phyloP scores from a whole-genome alignment of 2,329 filamentous ascomycete species.

The Magnaporthales sp. region DNA sequence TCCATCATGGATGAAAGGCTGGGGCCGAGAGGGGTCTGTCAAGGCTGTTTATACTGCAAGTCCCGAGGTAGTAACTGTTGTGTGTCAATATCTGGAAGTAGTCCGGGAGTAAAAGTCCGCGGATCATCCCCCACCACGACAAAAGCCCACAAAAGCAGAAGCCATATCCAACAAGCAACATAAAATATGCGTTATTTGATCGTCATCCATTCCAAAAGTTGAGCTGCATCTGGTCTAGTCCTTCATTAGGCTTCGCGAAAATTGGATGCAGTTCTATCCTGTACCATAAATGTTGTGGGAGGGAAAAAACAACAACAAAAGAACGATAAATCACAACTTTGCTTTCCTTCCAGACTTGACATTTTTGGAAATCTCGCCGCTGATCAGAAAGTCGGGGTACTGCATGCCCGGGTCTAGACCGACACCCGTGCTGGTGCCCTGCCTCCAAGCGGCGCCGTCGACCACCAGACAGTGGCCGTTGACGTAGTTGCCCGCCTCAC shows the following conservation, averaged over 20 bases:
- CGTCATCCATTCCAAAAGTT: not conserved
- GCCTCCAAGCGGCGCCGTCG: slow-evolving; percentile 49
- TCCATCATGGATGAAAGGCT: too few species aligned
- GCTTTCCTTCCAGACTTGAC: slow-evolving; percentile 28
- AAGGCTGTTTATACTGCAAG: too few species aligned
- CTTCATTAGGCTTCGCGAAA: not conserved
- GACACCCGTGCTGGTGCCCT: slow-evolving; percentile 32
- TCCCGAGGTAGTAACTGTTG: not conserved
- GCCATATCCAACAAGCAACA: not conserved
- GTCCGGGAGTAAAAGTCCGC: not conserved
- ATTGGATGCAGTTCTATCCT: not conserved
- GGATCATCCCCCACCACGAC: not conserved
- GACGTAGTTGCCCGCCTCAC: slow-evolving; percentile 76
- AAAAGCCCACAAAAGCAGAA: not conserved
- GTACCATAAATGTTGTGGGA: not conserved
- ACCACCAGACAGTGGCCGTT: slow-evolving; percentile 77
- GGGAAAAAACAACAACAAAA: not conserved
- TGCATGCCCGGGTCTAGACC: slow-evolving; percentile 37
- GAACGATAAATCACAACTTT: slow-evolving; percentile 9
- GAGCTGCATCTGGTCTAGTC: not conserved
- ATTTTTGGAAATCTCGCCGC: slow-evolving; percentile 28
- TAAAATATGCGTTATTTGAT: not conserved
- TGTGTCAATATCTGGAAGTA: not conserved
- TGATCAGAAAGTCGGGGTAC: slow-evolving; percentile 43
- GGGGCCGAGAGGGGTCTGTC: too few species aligned